phyloP scores from a whole-genome alignment of 2,329 filamentous ascomycete genomes.

The Paradendryphiella salina region DNA sequence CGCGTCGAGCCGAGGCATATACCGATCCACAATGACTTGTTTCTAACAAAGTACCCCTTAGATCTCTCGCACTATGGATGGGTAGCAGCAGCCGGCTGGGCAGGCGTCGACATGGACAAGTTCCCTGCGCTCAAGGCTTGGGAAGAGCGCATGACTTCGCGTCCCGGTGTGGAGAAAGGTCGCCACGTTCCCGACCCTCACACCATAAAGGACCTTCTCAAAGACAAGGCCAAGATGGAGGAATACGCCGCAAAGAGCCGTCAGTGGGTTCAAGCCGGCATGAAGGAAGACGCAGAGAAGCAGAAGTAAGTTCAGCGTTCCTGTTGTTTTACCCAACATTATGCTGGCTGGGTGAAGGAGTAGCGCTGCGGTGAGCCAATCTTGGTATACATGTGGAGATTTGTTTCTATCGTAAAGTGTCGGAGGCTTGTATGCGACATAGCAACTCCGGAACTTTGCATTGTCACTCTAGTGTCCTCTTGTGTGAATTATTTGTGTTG shows the following conservation, averaged over 20 bases:
- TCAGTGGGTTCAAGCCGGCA: constrained; percentile 69
- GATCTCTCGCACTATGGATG: constrained; percentile 83
- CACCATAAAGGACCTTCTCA: constrained; percentile 61
- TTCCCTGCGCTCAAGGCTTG: constrained; percentile 78
- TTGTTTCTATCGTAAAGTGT: no score
- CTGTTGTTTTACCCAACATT: neutral
- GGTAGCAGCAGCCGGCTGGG: constrained; percentile 64
- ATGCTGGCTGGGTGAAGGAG: neutral
- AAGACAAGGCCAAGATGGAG: constrained; percentile 62
- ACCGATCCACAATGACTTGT: neutral
- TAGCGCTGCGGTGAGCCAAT: neutral
- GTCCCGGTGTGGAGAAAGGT: constrained; percentile 75
- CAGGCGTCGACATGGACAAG: constrained; percentile 69
- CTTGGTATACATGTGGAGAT: neutral
- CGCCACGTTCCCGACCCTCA: constrained; percentile 70
- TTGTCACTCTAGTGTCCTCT: no score
- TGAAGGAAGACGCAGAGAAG: constrained; percentile 63
- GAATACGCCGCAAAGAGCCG: constrained; percentile 56
- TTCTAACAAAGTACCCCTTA: constrained; percentile 12
- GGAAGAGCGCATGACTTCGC: constrained; percentile 69
- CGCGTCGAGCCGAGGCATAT: no score
- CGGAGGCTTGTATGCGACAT: no score
- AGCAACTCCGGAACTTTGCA: no score
- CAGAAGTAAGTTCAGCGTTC: constrained; percentile 33
- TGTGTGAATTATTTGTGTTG: no score